Base-by-base conservation (phyloP, 2,329 filamentous ascomycete species). In the Colletotrichum lindemuthianum region DNA sequence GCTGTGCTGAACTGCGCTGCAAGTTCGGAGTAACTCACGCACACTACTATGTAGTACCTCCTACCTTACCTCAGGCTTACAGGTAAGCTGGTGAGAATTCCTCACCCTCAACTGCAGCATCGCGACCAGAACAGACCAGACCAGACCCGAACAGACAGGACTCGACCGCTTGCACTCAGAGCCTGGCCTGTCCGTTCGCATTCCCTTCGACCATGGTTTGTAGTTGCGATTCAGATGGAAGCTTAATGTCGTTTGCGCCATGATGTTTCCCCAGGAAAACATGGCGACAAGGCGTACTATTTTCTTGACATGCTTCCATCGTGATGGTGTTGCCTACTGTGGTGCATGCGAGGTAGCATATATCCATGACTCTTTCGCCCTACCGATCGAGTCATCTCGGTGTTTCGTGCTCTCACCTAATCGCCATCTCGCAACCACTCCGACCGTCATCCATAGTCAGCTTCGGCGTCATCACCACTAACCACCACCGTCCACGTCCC, bases 281-380 rank as follows among this genome's bases (percentile, higher is more conserved):
- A 24, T 24, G 24, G 24, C 24, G 4, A 24, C 24, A 24, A 24
- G 24, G 5, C 24, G 24, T 5, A 24, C 24, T 24, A 5, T 4
- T 24, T 6, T 11, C 32, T 24, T 39, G 13, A n/a, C 15, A 41
- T 8, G 13, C 13, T 6, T 9, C 48, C 48, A 13, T 49, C 24
- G 24, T 24, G 24, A 24, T 24, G 24, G 24, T 24, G 24, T 24
- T 24, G 24, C 24, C 24, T 10, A n/a, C 43, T 44, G 24, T 41
- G 24, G 24, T 24, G 24, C 24, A 24, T 24, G 15, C 44, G 16
- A 43, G 43, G 10, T 10, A 45, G 33, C 49, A 60, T 61, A 61
- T 65, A 53, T 37, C 45, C 47, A 65, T 65, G 61, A 65, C 61
- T 65, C 61, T 56, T n/a, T 44, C 45, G 51, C 33, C 39, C 58